Conservation (phyloP, 257 asterid genomes). For the Catharanthus roseus region DNA sequence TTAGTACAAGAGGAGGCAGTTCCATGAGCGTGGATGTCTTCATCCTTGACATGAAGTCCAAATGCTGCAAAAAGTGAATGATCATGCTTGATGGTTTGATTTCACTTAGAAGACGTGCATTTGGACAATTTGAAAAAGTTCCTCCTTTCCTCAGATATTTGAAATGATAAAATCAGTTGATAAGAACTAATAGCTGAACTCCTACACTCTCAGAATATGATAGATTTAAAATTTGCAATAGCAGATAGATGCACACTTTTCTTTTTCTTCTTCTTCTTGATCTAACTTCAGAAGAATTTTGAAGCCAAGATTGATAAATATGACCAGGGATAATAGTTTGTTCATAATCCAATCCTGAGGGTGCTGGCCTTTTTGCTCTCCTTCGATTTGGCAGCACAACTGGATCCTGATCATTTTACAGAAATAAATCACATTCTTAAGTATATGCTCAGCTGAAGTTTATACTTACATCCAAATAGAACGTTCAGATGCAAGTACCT, state of each 20-base stretch:
- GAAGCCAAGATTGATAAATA: slow-evolving; percentile 80
- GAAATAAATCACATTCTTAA: slow-evolving; percentile 1
- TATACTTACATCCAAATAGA: background rate
- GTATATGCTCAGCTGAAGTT: slow-evolving; percentile 14
- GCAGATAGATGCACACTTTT: slow-evolving; percentile 34
- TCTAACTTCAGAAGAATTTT: slow-evolving; percentile 47
- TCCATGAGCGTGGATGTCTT: slow-evolving; percentile 58
- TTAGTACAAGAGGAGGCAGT: slow-evolving; percentile 62
- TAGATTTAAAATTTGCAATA: slow-evolving; percentile 1
- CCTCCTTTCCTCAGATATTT: too few relatives aligned
- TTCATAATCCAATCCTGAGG: slow-evolving; percentile 50
- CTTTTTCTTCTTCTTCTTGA: slow-evolving; percentile 49
- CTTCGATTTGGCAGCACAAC: slow-evolving; percentile 34
- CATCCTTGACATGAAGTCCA: slow-evolving; percentile 37
- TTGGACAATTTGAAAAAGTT: background rate
- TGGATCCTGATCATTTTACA: slow-evolving; percentile 26
- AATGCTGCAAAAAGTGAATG: slow-evolving; percentile 36
- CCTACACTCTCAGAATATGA: too few relatives aligned
- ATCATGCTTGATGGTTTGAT: background rate
- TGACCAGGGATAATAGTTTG: slow-evolving; percentile 73
- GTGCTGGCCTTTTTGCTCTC: slow-evolving; percentile 42
- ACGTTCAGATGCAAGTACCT: slow-evolving; percentile 37
- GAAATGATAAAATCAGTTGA: too few relatives aligned
- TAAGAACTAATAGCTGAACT: too few relatives aligned
- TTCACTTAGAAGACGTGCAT: background rate